These are phyloP conservation scores for Suhomyces kunorum DNA, from an alignment of 1,139 yeast species.

Conservation along the genomic window DNA sequence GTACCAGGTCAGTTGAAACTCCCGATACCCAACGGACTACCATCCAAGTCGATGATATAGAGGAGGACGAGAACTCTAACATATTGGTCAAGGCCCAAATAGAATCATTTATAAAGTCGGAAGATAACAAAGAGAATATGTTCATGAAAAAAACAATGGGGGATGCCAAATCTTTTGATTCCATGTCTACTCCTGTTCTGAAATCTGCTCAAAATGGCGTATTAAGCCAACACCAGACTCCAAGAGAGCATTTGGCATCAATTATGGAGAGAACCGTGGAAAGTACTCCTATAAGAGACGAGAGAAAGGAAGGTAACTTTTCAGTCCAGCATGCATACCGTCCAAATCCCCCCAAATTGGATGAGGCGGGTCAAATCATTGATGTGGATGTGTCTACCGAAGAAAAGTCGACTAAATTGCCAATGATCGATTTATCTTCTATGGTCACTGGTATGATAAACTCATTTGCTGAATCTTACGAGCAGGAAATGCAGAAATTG, in stretches of 20 bases:
- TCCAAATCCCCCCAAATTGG: conserved; percentile 41
- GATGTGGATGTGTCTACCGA: conserved; percentile 9
- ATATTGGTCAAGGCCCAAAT: conserved; percentile 39
- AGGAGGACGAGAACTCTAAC: conserved; percentile 26
- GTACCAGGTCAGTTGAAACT: conserved; percentile 31
- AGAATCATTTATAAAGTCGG: conserved; percentile 31
- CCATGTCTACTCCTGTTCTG: conserved; percentile 37
- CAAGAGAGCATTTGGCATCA: conserved; percentile 35
- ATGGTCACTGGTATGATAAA: conserved; percentile 46
- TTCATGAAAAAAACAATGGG: conserved; percentile 31
- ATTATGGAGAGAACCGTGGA: conserved; percentile 41
- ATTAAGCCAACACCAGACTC: conserved; percentile 4
- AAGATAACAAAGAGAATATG: conserved; percentile 47
- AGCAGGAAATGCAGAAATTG: conserved; percentile 26
- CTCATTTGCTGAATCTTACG: conserved; percentile 46
- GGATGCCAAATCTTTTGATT: conserved; percentile 21
- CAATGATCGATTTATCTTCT: conserved; percentile 36
- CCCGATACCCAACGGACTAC: conserved; percentile 53
- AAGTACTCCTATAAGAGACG: conserved; percentile 29
- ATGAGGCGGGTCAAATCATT: conserved; percentile 32
- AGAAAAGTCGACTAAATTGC: conserved; percentile 20
- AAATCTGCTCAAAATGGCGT: conserved; percentile 13
- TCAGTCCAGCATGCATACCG: conserved; percentile 21
- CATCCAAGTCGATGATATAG: conserved; percentile 44
- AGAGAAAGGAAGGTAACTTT: conserved; percentile 15